Conservation (phyloP, 2,329 filamentous ascomycete species). For the Drechslera avenae region DNA sequence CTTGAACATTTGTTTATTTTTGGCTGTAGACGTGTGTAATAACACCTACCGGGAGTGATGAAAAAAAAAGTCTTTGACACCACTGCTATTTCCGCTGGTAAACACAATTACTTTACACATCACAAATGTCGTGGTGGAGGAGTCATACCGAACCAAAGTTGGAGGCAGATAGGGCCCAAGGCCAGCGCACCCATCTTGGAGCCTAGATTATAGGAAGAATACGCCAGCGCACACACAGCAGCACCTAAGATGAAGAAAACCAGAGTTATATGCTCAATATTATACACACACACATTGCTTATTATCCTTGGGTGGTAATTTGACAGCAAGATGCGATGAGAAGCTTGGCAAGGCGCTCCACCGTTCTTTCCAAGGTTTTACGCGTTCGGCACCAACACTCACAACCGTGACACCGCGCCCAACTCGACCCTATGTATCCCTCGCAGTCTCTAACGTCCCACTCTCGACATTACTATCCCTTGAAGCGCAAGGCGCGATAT, state of each 20-base stretch:
- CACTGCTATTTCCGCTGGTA: not conserved
- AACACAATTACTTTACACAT: not conserved
- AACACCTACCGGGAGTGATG: not conserved
- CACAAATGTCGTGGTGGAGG: not conserved
- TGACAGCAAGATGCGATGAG: not conserved
- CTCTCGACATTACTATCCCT: slow-evolving; percentile 15
- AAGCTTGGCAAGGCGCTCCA: slow-evolving; percentile 17
- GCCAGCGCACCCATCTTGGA: not conserved
- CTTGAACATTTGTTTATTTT: not conserved
- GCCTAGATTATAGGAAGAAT: too few relatives aligned
- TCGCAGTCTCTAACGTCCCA: slow-evolving; percentile 10
- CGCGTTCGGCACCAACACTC: slow-evolving; percentile 17
- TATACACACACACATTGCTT: too few relatives aligned
- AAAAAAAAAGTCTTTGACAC: not conserved
- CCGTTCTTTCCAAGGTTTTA: slow-evolving; percentile 18
- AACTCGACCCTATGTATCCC: slow-evolving; percentile 26
- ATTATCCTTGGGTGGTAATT: not conserved
- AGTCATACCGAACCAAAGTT: too few relatives aligned
- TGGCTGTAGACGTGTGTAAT: too few relatives aligned
- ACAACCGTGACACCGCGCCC: slow-evolving; percentile 23
- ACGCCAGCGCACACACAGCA: too few relatives aligned
- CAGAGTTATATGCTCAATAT: too few relatives aligned
- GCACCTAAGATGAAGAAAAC: too few relatives aligned
- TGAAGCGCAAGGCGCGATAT: slow-evolving; percentile 24
- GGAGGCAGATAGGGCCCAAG: not conserved